phyloP scores from a whole-genome alignment of 345 rosid species.

The Camelina neglecta region DNA sequence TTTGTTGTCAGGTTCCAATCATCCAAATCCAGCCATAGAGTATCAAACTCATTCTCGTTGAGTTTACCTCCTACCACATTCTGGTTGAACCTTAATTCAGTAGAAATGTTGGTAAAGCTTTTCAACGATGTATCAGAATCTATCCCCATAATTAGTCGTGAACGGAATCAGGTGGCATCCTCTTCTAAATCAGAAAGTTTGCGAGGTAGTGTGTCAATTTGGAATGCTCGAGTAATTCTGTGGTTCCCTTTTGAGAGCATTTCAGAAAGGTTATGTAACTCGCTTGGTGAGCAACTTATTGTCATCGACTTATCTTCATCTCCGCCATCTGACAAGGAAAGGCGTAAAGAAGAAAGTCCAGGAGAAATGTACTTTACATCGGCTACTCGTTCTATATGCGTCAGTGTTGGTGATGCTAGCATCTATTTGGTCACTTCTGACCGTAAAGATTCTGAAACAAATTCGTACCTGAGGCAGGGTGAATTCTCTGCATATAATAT shows the following conservation, averaged over 20 bases:
- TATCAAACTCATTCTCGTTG: slow-evolving; percentile 61
- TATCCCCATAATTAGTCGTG: slow-evolving; percentile 42
- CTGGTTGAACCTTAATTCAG: slow-evolving; percentile 73
- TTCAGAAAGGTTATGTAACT: slow-evolving; percentile 46
- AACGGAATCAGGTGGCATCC: slow-evolving; percentile 39
- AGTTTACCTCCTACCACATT: slow-evolving; percentile 64
- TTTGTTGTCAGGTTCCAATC: slow-evolving; percentile 47
- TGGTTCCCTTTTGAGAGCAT: slow-evolving; percentile 68
- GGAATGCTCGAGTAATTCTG: slow-evolving; percentile 68
- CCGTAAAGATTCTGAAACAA: slow-evolving; percentile 44
- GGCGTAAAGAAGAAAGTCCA: slow-evolving; percentile 45
- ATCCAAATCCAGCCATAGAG: slow-evolving; percentile 48
- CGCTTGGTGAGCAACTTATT: slow-evolving; percentile 67
- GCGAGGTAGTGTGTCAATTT: slow-evolving; percentile 60
- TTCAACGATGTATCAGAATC: slow-evolving; percentile 56
- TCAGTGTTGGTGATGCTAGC: slow-evolving; percentile 60
- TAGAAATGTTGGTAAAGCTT: slow-evolving; percentile 60
- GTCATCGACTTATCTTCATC: slow-evolving; percentile 67
- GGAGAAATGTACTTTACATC: slow-evolving; percentile 51
- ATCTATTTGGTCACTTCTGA: slow-evolving; percentile 63
- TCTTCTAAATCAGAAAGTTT: slow-evolving; percentile 55
- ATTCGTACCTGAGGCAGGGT: slow-evolving; percentile 39
- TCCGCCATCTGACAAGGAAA: slow-evolving; percentile 44
- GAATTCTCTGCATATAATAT: slow-evolving; percentile 59
- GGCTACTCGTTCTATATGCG: slow-evolving; percentile 55